Conservation (phyloP, 768 basidiomycete species). For the Dentipellis sp. region DNA sequence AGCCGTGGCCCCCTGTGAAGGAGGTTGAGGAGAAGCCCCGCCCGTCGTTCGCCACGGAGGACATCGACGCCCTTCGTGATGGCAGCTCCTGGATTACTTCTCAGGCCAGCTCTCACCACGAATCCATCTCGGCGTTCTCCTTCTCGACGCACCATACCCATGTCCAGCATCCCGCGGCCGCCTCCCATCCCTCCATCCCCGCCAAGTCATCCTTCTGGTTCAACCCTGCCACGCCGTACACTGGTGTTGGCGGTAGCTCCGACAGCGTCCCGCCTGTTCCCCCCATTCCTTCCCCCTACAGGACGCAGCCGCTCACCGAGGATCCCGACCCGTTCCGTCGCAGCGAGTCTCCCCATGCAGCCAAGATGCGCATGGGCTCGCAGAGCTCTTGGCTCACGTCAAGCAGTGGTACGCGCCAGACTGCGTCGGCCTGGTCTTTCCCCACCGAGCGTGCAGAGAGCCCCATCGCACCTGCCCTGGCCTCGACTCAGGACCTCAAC, state of each 20-base stretch:
- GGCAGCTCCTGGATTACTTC: constrained; percentile 81
- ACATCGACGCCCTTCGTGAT: constrained; percentile 63
- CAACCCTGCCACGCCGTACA: constrained; percentile 30
- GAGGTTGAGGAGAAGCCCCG: constrained; percentile 44
- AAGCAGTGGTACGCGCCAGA: constrained; percentile 44
- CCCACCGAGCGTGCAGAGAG: constrained; percentile 33
- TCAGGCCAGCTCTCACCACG: constrained; percentile 40
- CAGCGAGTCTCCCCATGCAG: constrained; percentile 33
- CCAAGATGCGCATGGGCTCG: constrained; percentile 46
- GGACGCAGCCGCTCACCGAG: constrained; percentile 23
- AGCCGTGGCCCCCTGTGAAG: constrained; percentile 53
- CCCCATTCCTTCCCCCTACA: constrained; percentile 49
- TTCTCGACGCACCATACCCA: constrained; percentile 60
- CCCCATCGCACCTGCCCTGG: constrained; percentile 27
- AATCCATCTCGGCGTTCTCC: constrained; percentile 62
- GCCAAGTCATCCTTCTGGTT: constrained; percentile 60
- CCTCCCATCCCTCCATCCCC: constrained; percentile 25
- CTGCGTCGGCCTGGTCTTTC: constrained; percentile 62
- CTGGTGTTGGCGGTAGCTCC: constrained; percentile 26
- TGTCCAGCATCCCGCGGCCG: constrained; percentile 25
- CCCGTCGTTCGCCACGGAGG: constrained; percentile 61
- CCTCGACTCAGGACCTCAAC: constrained; percentile 30
- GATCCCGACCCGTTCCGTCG: constrained; percentile 61
- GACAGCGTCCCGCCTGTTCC: constrained; percentile 42
- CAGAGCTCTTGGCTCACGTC: constrained; percentile 73